phyloP scores from a whole-genome alignment of 106 monocot species.

The Acorus gramineus region DNA sequence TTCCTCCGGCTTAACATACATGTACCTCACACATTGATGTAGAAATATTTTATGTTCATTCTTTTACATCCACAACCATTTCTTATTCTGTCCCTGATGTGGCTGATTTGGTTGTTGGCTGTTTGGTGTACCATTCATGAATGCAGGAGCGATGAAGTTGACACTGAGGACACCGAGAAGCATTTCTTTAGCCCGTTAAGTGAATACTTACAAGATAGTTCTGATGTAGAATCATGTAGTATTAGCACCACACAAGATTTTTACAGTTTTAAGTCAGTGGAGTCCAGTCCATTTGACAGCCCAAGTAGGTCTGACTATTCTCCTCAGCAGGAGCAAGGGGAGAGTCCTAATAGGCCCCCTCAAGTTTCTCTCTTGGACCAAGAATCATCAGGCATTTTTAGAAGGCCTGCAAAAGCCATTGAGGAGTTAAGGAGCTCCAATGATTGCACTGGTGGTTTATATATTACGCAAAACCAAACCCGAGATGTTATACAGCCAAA shows the following conservation, averaged over 20 bases:
- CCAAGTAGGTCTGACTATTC: conserved; percentile 22
- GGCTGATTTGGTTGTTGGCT: not conserved
- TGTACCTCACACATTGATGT: too few species aligned
- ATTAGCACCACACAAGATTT: conserved; percentile 35
- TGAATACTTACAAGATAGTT: conserved; percentile 43
- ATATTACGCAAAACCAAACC: too few species aligned
- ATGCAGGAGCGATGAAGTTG: conserved; percentile 51
- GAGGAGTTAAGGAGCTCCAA: too few species aligned
- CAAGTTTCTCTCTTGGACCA: too few species aligned
- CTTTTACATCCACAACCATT: too few species aligned
- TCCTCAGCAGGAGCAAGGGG: not conserved
- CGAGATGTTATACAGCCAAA: not conserved
- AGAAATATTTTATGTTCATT: too few species aligned
- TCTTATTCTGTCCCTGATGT: conserved; percentile 5
- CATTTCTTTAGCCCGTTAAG: conserved; percentile 35
- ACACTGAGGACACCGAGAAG: conserved; percentile 34
- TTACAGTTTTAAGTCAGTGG: conserved; percentile 33
- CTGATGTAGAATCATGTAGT: conserved; percentile 63
- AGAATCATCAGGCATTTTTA: too few species aligned
- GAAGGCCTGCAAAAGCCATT: too few species aligned
- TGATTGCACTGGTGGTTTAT: too few species aligned
- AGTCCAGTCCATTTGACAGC: conserved; percentile 53
- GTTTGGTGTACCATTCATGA: not conserved
- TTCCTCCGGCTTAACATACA: too few species aligned
- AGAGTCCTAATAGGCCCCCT: not conserved